phyloP scores from a whole-genome alignment of 2,329 filamentous ascomycete species.

The Calonectria fujianensis region DNA sequence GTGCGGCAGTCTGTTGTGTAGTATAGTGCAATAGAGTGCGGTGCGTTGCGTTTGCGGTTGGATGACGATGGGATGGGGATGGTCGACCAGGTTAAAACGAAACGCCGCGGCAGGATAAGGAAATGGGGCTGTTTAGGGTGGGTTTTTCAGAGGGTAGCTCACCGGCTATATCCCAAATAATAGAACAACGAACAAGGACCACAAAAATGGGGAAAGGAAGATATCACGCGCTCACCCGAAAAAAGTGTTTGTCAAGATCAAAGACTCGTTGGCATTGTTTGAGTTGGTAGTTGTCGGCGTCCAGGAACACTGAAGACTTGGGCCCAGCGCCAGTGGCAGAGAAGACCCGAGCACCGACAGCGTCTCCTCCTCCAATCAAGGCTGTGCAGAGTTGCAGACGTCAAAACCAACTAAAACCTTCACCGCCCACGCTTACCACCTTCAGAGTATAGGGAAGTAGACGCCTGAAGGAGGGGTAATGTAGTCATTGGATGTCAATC shows the following conservation, averaged over 20 bases:
- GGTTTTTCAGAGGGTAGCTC: constrained; percentile 16
- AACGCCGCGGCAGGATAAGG: constrained; percentile 34
- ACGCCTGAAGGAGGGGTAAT: constrained; percentile 51
- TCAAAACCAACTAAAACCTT: constrained; percentile 51
- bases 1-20: constrained; percentile 44
- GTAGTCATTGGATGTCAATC: constrained; percentile 19
- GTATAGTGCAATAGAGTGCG: constrained; percentile 2
- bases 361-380: constrained; percentile 53
- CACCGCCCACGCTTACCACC: constrained; percentile 51
- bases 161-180: constrained; percentile 16
- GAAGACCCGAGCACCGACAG: constrained; percentile 38
- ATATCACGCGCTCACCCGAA: neutral
- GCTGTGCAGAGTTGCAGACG: constrained; percentile 44
- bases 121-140: constrained; percentile 32
- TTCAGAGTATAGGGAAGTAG: constrained; percentile 21
- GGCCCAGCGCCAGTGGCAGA: constrained; percentile 45
- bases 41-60: constrained; percentile 24
- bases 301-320: constrained; percentile 19
- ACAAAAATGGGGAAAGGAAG: constrained; percentile 6
- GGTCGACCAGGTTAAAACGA: constrained; percentile 24
- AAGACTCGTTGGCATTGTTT: constrained; percentile 12
- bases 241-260: constrained; percentile 7
- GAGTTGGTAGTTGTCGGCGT: constrained; percentile 18
- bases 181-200: constrained; percentile 16
- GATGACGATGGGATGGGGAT: constrained; percentile 36